Evolutionary conservation across 805 yeast species (phyloP).

Genomic region (Ogataea pini): DNA sequence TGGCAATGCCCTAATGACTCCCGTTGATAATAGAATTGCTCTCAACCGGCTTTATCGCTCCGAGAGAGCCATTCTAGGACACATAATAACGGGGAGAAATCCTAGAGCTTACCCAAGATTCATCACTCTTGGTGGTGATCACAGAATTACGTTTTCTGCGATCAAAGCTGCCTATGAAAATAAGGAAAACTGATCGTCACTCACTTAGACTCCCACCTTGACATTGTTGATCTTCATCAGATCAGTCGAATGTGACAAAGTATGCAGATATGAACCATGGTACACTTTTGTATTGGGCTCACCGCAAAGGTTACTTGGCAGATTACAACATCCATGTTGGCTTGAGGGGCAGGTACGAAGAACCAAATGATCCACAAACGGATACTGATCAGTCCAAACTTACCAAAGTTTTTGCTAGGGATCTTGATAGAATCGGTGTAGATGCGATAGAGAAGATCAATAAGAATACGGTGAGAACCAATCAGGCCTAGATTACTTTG

Average conservation of each 20-base stretch:
- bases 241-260: slow-evolving; percentile 57
- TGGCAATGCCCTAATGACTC: slow-evolving; percentile 58
- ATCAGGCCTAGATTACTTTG: slow-evolving; percentile 47
- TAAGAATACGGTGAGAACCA: slow-evolving; percentile 34
- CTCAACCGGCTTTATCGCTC: slow-evolving; percentile 55
- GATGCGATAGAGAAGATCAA: slow-evolving; percentile 38
- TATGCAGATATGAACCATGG: slow-evolving; percentile 61
- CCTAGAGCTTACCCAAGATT: slow-evolving; percentile 38
- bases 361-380: slow-evolving; percentile 37
- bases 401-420: slow-evolving; percentile 44
- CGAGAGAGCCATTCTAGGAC: slow-evolving; percentile 45
- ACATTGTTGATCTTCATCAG: slow-evolving; percentile 65
- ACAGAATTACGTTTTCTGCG: slow-evolving; percentile 54
- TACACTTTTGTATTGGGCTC: slow-evolving; percentile 65
- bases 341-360: slow-evolving; percentile 58
- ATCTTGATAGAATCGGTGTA: slow-evolving; percentile 43
- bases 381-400: slow-evolving; percentile 36
- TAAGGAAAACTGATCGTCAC: slow-evolving; percentile 51
- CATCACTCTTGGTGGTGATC: slow-evolving; percentile 63
- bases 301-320: slow-evolving; percentile 56
- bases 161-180: slow-evolving; percentile 51
- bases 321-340: slow-evolving; percentile 56
- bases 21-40: slow-evolving; percentile 55
- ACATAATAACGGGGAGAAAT: slow-evolving; percentile 25
- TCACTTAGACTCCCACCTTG: slow-evolving; percentile 69